phyloP scores from a whole-genome alignment of 306 rosid genomes.

The Cucumis hystrix region DNA sequence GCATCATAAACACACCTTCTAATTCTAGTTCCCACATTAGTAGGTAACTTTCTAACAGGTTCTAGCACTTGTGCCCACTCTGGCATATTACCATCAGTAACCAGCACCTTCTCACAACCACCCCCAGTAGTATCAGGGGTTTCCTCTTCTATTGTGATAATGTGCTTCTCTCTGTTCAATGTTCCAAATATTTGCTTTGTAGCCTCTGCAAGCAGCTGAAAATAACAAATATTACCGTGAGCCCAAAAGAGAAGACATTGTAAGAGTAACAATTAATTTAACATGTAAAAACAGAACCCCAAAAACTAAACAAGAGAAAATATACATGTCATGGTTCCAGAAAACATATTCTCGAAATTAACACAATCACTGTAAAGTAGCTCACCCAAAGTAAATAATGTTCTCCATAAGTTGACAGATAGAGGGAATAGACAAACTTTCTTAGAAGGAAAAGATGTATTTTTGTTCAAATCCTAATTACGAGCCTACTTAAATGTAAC shows the following conservation, averaged over 20 bases:
- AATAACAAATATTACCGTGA: constrained; percentile 16
- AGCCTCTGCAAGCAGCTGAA: constrained; percentile 94
- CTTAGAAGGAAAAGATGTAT: background rate
- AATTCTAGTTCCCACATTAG: constrained; percentile 98
- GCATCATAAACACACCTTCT: constrained; percentile 91
- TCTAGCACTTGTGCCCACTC: constrained; percentile 87
- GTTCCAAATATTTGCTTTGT: constrained; percentile 70
- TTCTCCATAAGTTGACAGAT: background rate
- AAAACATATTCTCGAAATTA: background rate
- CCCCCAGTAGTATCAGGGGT: constrained; percentile 37
- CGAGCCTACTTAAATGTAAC: background rate
- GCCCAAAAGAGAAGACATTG: background rate
- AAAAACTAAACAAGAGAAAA: background rate
- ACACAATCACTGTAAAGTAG: background rate
- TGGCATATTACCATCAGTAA: constrained; percentile 49
- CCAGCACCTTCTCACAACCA: constrained; percentile 32
- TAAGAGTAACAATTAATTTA: background rate
- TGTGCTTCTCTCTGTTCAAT: constrained; percentile 35
- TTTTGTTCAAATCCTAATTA: background rate
- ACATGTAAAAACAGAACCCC: background rate
- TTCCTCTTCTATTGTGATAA: constrained; percentile 70
- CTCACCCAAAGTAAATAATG: background rate
- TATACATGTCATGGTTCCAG: background rate
- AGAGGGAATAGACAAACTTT: background rate
- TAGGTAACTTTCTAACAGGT: constrained; percentile 91